Evolutionary conservation across 164 flowering plant species (phyloP).

Genomic region (Nelumbo lutea): DNA sequence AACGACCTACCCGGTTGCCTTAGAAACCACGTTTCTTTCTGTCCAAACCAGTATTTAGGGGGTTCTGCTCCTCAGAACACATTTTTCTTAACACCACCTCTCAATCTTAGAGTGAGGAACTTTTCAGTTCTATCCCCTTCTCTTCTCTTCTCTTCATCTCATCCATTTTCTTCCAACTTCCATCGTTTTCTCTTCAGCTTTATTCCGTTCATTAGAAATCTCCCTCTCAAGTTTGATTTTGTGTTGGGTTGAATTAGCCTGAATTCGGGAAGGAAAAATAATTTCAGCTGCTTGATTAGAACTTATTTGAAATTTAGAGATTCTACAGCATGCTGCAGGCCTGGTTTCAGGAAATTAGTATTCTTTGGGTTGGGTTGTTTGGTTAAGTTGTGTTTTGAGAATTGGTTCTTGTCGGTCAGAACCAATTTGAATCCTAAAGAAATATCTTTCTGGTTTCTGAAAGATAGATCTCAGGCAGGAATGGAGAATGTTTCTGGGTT

Average conservation of each 20-base stretch:
- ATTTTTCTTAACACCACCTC: slow-evolving; percentile 23
- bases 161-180: background rate
- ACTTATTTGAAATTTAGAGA: slow-evolving; percentile 12
- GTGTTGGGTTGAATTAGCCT: background rate
- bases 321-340: background rate
- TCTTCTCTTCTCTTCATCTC: slow-evolving; percentile 5
- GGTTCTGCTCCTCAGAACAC: slow-evolving; percentile 21
- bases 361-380: background rate
- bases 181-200: slow-evolving; percentile 1
- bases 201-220: background rate
- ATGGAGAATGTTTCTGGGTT: slow-evolving; percentile 40
- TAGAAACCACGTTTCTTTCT: slow-evolving; percentile 60
- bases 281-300: slow-evolving; percentile 4
- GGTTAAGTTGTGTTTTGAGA: background rate
- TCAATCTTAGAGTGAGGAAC: slow-evolving; percentile 2
- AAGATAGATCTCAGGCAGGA: background rate
- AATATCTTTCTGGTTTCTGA: slow-evolving; percentile 2
- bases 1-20: slow-evolving; percentile 47
- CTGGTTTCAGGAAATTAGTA: background rate
- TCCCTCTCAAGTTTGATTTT: slow-evolving; percentile 1
- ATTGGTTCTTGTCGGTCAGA: background rate
- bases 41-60: slow-evolving; percentile 46
- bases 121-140: slow-evolving; percentile 5
- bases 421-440: slow-evolving; percentile 9
- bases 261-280: background rate